A percentile compares a stretch with the other conserved stretches of the same genome.
These are phyloP conservation scores for Senna siamea DNA, from an alignment of 306 rosid genomes.

Conservation along the genomic window DNA sequence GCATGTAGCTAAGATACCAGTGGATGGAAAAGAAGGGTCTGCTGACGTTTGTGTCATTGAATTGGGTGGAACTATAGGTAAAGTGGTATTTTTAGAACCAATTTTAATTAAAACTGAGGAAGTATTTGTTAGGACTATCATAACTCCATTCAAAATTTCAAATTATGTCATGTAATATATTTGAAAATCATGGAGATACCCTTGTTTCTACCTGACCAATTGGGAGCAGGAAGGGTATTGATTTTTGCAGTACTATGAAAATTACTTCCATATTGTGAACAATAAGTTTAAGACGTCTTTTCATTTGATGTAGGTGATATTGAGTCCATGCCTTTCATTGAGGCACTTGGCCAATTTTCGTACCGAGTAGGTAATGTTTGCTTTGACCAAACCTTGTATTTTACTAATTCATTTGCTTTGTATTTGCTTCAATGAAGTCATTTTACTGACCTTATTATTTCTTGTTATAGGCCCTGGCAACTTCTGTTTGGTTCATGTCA, in stretches of 20 bases:
- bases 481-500: slow-evolving; percentile 84
- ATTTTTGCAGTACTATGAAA: not conserved
- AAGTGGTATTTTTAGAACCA: slow-evolving; percentile 38
- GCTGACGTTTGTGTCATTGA: slow-evolving; percentile 87
- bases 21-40: slow-evolving; percentile 76
- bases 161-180: not conserved
- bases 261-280: not conserved
- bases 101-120: not conserved
- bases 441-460: slow-evolving; percentile 32
- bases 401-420: slow-evolving; percentile 13
- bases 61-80: slow-evolving; percentile 89
- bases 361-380: slow-evolving; percentile 57
- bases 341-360: slow-evolving; percentile 67
- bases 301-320: slow-evolving; percentile 57
- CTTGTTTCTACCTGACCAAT: not conserved
- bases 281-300: slow-evolving; percentile 9
- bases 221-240: not conserved
- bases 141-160: not conserved
- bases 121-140: not conserved
- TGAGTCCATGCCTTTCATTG: slow-evolving; percentile 64
- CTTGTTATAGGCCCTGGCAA: slow-evolving; percentile 60
- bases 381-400: not conserved
- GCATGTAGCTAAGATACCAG: slow-evolving; percentile 69
- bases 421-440: not conserved
- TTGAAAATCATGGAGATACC: not conserved